Conservation (phyloP, 2,329 filamentous ascomycete species). For the Stachybotrys chartarum region DNA sequence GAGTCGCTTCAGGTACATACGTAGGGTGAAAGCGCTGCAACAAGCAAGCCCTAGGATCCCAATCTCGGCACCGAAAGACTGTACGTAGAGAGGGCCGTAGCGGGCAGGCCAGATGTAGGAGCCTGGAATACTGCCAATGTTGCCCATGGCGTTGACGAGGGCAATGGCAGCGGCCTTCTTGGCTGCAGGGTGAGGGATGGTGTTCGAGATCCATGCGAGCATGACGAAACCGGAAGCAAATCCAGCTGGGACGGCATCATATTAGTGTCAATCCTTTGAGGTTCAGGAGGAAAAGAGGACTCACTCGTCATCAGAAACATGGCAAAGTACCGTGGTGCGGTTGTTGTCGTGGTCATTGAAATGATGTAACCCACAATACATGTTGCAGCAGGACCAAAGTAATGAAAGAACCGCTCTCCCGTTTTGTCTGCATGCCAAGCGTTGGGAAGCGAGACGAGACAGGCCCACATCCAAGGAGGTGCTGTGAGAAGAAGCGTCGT, state of each 20-base stretch:
- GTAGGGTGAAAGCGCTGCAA: constrained; percentile 6
- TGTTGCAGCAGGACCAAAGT: constrained; percentile 14
- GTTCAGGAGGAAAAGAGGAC: background rate
- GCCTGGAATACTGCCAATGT: constrained; percentile 36
- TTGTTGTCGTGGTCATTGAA: constrained; percentile 7
- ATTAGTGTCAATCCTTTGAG: background rate
- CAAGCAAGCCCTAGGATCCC: constrained; percentile 31
- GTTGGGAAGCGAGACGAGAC: constrained; percentile 19
- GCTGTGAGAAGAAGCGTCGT: constrained; percentile 20
- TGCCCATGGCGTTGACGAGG: constrained; percentile 48
- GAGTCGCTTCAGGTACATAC: constrained; percentile 5
- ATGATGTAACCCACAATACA: constrained; percentile 17
- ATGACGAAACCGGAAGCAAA: constrained; percentile 7
- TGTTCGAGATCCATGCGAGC: constrained; percentile 8
- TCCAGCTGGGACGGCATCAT: background rate
- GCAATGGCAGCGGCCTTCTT: constrained; percentile 33
- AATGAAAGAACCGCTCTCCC: constrained; percentile 31
- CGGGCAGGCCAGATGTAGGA: constrained; percentile 14
- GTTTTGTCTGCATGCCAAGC: constrained; percentile 29
- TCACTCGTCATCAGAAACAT: constrained; percentile 29
- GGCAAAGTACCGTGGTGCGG: constrained; percentile 19
- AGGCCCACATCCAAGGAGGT: constrained; percentile 19
- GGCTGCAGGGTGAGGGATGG: constrained; percentile 4
- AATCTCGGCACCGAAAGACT: constrained; percentile 36
- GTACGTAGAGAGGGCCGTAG: constrained; percentile 21